These are phyloP conservation scores for Oryza brachyantha DNA, from an alignment of 176 grass and related monocot species.

Conservation along the genomic window DNA sequence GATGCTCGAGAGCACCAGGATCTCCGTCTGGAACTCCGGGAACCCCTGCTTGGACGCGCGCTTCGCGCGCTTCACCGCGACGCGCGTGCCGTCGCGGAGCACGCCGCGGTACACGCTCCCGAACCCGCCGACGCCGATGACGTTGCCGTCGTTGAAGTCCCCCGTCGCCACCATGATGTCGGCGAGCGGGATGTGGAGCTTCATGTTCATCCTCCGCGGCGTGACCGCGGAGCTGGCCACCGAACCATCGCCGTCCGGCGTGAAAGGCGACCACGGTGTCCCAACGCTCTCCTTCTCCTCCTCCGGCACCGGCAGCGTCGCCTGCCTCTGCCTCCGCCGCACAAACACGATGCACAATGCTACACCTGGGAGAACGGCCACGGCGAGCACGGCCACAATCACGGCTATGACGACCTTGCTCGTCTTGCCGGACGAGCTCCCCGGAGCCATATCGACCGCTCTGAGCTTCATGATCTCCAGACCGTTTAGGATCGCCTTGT, in stretches of 20 bases:
- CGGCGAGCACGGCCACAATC: slow-evolving; percentile 4
- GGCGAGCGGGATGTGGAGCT: slow-evolving; percentile 38
- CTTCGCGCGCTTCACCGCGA: slow-evolving; percentile 45
- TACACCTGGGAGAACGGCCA: not conserved
- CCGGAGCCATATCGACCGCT: not conserved
- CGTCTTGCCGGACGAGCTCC: not conserved
- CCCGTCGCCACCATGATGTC: slow-evolving; percentile 37
- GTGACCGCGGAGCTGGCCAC: slow-evolving; percentile 5
- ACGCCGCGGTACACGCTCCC: slow-evolving; percentile 49
- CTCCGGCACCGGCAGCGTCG: slow-evolving; percentile 10
- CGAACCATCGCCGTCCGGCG: not conserved
- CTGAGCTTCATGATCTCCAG: slow-evolving; percentile 57
- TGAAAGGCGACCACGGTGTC: slow-evolving; percentile 30
- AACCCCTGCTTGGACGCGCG: slow-evolving; percentile 37
- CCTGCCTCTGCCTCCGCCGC: not conserved
- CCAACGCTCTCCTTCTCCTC: not conserved
- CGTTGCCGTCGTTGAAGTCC: slow-evolving; percentile 21
- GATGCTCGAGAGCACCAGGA: slow-evolving; percentile 39
- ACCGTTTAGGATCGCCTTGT: slow-evolving; percentile 41
- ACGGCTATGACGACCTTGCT: not conserved
- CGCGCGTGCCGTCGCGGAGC: slow-evolving; percentile 29
- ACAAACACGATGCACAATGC: not conserved
- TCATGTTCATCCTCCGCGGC: slow-evolving; percentile 31
- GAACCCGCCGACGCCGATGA: slow-evolving; percentile 57
- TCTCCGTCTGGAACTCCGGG: slow-evolving; percentile 53